Base-by-base conservation (phyloP, 768 basidiomycete species). In the Rhizopogon vinicolor region DNA sequence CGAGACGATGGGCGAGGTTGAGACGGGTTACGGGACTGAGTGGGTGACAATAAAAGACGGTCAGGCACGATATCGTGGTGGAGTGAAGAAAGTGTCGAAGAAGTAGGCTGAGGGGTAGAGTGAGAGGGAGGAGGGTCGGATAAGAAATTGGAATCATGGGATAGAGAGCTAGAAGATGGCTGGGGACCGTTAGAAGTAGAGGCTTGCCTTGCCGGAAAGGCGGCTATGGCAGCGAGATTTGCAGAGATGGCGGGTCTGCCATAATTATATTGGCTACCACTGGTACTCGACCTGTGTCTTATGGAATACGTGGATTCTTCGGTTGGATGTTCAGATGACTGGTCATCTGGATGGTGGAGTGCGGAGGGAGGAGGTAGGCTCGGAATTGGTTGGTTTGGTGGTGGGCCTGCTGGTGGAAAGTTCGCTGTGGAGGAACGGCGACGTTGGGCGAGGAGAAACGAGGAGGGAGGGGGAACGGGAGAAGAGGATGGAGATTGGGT, bases 341-440 rank as follows among this genome's bases (percentile, higher is more conserved):
- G n/a, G 28, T 63, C 67, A 19, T 60, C 63, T 54, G 62, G 60
- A 35, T 53, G 58, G 41, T 56, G n/a, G 53, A 52, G 46, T 41
- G 44, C 49, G 19, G 62, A 55, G 28, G 67, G 62, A 31, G 69
- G 63, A 41, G 89, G 89, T 37, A 89, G 63, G 62, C 75, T 83
- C 49, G 89, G 89, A 56, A 91, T 90, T 48, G 89, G 89, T 61
- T 83, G 80, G 63, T 75, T 82, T 19, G 89, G 89, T 42, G 89
- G 89, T 18, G 89, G 89, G 3, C 73, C 83, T 40, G 85, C 80
- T 6, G 88, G 87, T 44, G 86, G 81, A 25, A 76, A 74, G 62
- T 82, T 78, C 12, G 82, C 79, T 54, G 80, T 84, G 52, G 84
- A 83, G 25, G 87, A 89, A 61, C 89, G 87, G 51, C 89, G 84